phyloP scores from a whole-genome alignment of 2,329 filamentous ascomycete genomes.

The Fusarium marasasianum region DNA sequence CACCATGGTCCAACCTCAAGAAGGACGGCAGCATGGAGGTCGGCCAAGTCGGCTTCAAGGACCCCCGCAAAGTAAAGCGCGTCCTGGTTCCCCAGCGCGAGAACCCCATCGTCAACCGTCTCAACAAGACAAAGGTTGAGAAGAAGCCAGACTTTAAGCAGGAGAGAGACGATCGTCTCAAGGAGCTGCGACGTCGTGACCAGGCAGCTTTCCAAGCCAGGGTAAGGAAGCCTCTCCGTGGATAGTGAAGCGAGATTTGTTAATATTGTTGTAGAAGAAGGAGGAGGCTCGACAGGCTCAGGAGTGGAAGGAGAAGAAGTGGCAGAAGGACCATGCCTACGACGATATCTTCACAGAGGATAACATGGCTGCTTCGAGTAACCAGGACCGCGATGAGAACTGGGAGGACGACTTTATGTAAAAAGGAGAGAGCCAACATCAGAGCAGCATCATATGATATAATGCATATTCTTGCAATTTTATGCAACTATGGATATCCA shows the following conservation, averaged over 20 bases:
- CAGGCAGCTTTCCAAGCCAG: slow-evolving; percentile 68
- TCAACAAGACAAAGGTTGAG: slow-evolving; percentile 96
- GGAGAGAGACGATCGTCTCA: slow-evolving; percentile 81
- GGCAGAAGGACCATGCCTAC: slow-evolving; percentile 97
- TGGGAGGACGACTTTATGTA: slow-evolving; percentile 96
- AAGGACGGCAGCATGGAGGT: slow-evolving; percentile 97
- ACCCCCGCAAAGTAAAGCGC: slow-evolving; percentile 82
- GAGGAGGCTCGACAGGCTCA: slow-evolving; percentile 78
- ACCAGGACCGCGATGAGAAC: slow-evolving; percentile 81
- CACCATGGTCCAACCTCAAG: slow-evolving; percentile 94
- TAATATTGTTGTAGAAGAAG: slow-evolving; percentile 66
- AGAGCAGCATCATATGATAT: background rate
- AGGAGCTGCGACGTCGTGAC: slow-evolving; percentile 77
- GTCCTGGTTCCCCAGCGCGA: slow-evolving; percentile 82
- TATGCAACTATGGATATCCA: background rate
- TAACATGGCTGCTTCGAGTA: slow-evolving; percentile 79
- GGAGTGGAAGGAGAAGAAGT: slow-evolving; percentile 89
- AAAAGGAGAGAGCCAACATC: background rate
- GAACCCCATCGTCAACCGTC: slow-evolving; percentile 93
- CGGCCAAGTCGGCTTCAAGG: slow-evolving; percentile 95
- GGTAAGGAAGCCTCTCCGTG: slow-evolving; percentile 54
- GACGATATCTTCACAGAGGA: slow-evolving; percentile 91
- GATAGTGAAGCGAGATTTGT: background rate
- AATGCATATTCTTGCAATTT: background rate
- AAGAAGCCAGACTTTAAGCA: slow-evolving; percentile 83